Evolutionary conservation across 768 basidiomycete species (phyloP).

Genomic region (Ramaria rubella): DNA sequence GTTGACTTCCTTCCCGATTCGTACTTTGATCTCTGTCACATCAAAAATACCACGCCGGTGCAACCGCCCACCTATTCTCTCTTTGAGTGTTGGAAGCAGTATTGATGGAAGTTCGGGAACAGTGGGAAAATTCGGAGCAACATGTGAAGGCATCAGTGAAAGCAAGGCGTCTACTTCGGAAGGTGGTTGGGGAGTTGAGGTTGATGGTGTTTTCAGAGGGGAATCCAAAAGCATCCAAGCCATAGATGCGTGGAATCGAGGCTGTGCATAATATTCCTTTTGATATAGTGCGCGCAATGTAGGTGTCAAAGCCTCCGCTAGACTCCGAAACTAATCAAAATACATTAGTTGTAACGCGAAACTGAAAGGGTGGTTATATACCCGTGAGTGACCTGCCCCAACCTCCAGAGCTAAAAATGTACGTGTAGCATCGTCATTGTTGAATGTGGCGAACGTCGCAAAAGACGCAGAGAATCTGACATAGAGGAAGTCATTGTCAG

Average conservation of each 20-base stretch:
- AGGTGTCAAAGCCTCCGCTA: conserved; percentile 54
- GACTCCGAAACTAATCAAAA: conserved; percentile 44
- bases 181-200: conserved; percentile 1
- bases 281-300: conserved; percentile 57
- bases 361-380: conserved; percentile 26
- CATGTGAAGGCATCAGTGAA: neutral
- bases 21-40: conserved; percentile 49
- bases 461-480: conserved; percentile 69
- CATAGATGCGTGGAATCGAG: conserved; percentile 84
- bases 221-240: conserved; percentile 72
- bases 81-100: conserved; percentile 45
- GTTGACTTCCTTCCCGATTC: conserved; percentile 62
- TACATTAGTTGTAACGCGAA: neutral
- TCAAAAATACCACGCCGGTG: conserved; percentile 44
- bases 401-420: conserved; percentile 77
- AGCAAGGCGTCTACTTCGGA: neutral
- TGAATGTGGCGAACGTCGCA: conserved; percentile 58
- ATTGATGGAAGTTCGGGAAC: conserved; percentile 46
- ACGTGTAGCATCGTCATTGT: conserved; percentile 75
- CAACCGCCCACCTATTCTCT: conserved; percentile 36
- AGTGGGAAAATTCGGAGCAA: conserved; percentile 33
- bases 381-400: conserved; percentile 78
- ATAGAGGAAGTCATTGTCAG: neutral
- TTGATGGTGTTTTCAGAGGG: conserved; percentile 1
- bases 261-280: conserved; percentile 70